Percentiles rank a stretch among this genome's conserved stretches.
Conservation (phyloP, 1,284 basidiomycete genomes). For the Trichosporon asahii region DNA sequence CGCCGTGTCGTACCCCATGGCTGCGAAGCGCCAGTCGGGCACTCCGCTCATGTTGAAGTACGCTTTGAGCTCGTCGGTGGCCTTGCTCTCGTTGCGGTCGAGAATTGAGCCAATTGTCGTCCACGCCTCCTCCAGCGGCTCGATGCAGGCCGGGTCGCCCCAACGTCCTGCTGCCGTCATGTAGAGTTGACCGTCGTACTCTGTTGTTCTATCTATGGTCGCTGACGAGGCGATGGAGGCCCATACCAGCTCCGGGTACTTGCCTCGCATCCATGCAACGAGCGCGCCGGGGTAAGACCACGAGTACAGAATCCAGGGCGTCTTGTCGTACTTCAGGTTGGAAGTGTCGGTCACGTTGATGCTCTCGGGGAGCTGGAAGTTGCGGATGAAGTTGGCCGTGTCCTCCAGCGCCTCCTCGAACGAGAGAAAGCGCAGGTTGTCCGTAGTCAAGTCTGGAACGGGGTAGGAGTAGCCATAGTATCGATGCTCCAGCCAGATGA, state of each 20-base stretch:
- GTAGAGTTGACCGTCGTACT: too few species aligned
- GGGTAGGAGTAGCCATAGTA: constrained; percentile 60
- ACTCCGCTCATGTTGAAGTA: too few species aligned
- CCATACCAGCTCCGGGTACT: constrained; percentile 71
- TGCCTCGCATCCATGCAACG: constrained; percentile 82
- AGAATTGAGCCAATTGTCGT: too few species aligned
- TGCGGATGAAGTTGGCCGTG: constrained; percentile 76
- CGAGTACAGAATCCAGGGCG: constrained; percentile 92
- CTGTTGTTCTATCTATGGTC: too few species aligned
- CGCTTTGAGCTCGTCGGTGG: too few species aligned
- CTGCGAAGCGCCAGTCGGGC: too few species aligned
- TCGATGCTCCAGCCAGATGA: constrained; percentile 85
- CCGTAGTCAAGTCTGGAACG: constrained; percentile 60
- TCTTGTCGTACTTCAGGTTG: constrained; percentile 53
- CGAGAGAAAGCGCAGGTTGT: constrained; percentile 74
- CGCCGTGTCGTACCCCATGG: too few species aligned
- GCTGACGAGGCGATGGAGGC: constrained; percentile 70
- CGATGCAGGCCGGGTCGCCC: too few species aligned
- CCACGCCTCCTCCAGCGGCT: too few species aligned
- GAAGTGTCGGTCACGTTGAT: constrained; percentile 60
- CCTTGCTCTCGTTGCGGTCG: too few species aligned
- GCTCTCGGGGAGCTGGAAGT: constrained; percentile 61
- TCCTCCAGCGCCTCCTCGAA: constrained; percentile 86
- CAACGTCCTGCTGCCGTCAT: too few species aligned
- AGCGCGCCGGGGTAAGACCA: constrained; percentile 79